These are phyloP conservation scores for Debaryomyces tyrocola DNA, from an alignment of 805 yeast genomes.

Conservation along the genomic window DNA sequence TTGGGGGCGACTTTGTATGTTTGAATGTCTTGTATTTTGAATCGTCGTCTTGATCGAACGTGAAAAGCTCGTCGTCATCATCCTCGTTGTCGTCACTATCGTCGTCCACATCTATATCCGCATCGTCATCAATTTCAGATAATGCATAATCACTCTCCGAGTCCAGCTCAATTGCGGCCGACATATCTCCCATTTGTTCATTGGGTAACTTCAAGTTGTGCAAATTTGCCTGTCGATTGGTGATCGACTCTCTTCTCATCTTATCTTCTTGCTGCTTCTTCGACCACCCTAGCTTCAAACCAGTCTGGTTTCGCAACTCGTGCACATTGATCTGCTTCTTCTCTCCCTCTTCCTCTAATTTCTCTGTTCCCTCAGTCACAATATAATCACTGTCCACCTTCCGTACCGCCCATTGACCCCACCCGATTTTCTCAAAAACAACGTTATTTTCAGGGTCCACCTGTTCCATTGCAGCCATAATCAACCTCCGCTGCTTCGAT, in stretches of 20 bases:
- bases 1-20: slow-evolving; percentile 27
- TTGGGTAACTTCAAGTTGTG: slow-evolving; percentile 50
- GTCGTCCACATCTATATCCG: slow-evolving; percentile 41
- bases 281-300: slow-evolving; percentile 38
- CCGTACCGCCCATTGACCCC: slow-evolving; percentile 97
- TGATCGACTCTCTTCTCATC: slow-evolving; percentile 51
- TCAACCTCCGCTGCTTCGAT: slow-evolving; percentile 85
- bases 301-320: slow-evolving; percentile 35
- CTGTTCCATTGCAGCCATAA: slow-evolving; percentile 83
- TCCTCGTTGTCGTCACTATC: slow-evolving; percentile 30
- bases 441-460: slow-evolving; percentile 61
- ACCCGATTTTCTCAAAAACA: slow-evolving; percentile 88
- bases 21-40: slow-evolving; percentile 8
- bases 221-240: slow-evolving; percentile 43
- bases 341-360: slow-evolving; percentile 11
- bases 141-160: slow-evolving; percentile 28
- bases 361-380: slow-evolving; percentile 47
- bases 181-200: slow-evolving; percentile 21
- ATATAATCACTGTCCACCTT: slow-evolving; percentile 45
- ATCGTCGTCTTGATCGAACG: slow-evolving; percentile 25
- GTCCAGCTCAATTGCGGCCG: slow-evolving; percentile 28
- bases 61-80: slow-evolving; percentile 19
- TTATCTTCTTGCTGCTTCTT: slow-evolving; percentile 24
- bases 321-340: slow-evolving; percentile 30
- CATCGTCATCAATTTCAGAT: slow-evolving; percentile 20